Evolutionary conservation across 306 rosid species (phyloP), one percentile per base, ranked within the genome.

Genomic region (Hippophae rhamnoides): DNA sequence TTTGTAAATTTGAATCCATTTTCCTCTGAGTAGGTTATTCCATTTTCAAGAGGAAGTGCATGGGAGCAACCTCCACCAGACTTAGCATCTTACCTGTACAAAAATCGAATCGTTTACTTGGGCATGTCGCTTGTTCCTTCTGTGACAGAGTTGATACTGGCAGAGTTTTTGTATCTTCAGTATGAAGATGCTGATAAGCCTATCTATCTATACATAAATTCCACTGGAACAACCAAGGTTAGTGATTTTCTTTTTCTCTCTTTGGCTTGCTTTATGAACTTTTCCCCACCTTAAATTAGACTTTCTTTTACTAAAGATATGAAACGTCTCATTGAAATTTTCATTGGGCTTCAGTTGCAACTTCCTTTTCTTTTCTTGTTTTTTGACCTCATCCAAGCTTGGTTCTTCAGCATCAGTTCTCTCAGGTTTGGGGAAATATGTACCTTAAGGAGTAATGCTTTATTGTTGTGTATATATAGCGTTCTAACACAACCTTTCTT

Each of bases 51-150:
- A 52, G 99, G 96, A 72, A 84, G 81, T 73, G 96, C 97, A 10
- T 73, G 87, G 94, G 97, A 88, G 81, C 95, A 93, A 72, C 97
- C 95, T 67, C 95, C 99, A 47, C 99, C 97, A 5, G 97, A 88
- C 68, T 65, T 93, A 52, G 97, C 97, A 49, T 93, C 99, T 18
- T 93, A 93, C 85, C 72, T 93, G 68, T 93, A 61, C 78, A 89
- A 84, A 76, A 86, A 93, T 52, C 84, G 99, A 54, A 88, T 93
- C 54, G 85, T 93, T 48, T 93, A 93, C 76, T 70, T 84, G 84
- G 99, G 95, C 76, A 93, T 89, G 95, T 78, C 87, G 56, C 95
- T 93, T 58, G 94, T 93, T 62, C 97, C 95, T 52, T 77, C 94
- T 14, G 99, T 93, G 61, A 88, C 94, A 3, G 99, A 93, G 81